phyloP scores from a whole-genome alignment of 208 protist species.

The Leishmania guyanensis region DNA sequence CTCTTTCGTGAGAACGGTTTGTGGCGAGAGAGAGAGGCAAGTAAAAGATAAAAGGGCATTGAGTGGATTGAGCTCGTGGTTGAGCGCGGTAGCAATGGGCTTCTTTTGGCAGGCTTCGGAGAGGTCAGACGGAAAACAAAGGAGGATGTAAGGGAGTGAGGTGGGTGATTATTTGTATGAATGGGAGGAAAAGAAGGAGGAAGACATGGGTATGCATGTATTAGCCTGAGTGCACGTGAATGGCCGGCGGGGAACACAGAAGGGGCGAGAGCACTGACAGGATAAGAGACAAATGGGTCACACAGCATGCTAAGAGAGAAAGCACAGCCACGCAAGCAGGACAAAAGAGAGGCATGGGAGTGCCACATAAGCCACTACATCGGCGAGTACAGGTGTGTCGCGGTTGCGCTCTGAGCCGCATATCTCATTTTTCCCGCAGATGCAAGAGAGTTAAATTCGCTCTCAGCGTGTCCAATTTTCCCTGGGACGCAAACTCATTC shows the following conservation, averaged over 20 bases:
- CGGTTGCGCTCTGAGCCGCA: background rate
- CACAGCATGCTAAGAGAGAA: background rate
- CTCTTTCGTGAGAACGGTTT: background rate
- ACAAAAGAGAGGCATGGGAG: background rate
- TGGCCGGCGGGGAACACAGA: background rate
- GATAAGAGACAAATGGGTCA: background rate
- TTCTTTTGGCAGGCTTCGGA: background rate
- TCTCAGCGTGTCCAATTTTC: background rate
- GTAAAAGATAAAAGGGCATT: background rate
- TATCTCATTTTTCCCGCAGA: background rate
- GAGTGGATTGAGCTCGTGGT: background rate
- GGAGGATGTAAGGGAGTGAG: background rate
- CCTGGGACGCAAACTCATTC: background rate
- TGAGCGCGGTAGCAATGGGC: background rate
- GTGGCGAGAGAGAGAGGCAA: background rate
- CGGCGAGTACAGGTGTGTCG: background rate
- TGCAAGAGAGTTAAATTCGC: background rate
- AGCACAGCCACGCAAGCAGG: background rate
- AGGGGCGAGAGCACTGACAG: background rate
- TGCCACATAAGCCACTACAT: background rate
- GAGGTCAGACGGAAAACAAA: background rate
- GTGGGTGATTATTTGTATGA: no score
- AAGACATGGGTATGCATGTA: background rate
- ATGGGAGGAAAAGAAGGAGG: no score
- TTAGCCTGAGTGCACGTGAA: background rate